These are phyloP conservation scores for Manihot esculenta DNA, from an alignment of 441 rosid genomes.

Conservation along the genomic window DNA sequence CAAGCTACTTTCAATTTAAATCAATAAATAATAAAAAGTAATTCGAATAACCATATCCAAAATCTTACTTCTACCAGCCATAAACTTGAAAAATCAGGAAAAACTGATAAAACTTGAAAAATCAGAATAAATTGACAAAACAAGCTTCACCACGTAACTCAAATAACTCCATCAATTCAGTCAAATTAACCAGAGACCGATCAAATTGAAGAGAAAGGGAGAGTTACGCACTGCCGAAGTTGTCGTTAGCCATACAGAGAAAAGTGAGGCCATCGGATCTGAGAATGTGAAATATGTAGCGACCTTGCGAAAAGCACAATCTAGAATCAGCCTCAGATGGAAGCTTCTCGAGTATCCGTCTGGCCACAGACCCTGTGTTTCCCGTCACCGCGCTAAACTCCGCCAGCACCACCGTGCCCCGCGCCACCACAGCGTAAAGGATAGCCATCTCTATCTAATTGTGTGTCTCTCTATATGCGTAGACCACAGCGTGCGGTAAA, in stretches of 20 bases:
- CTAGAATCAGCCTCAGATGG: conserved; percentile 63
- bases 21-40: no score
- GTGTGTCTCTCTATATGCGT: background rate
- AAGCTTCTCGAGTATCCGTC: conserved; percentile 88
- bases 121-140: background rate
- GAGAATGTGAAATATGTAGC: conserved; percentile 86
- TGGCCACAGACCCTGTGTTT: conserved; percentile 77
- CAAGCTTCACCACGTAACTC: background rate
- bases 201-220: background rate
- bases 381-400: conserved; percentile 97
- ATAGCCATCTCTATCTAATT: conserved; percentile 60
- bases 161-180: no score
- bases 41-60: no score
- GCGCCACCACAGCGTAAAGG: conserved; percentile 81
- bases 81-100: no score
- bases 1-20: no score
- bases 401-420: conserved; percentile 86
- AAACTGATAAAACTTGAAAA: no score
- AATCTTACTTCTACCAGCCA: no score
- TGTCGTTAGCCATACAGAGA: conserved; percentile 95
- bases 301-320: conserved; percentile 94
- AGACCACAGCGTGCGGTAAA: no score
- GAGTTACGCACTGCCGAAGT: conserved; percentile 74
- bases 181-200: background rate
- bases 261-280: conserved; percentile 88